These are phyloP conservation scores for Aspergillus jensenii DNA, from an alignment of 2,329 filamentous ascomycete species.

Conservation along the genomic window DNA sequence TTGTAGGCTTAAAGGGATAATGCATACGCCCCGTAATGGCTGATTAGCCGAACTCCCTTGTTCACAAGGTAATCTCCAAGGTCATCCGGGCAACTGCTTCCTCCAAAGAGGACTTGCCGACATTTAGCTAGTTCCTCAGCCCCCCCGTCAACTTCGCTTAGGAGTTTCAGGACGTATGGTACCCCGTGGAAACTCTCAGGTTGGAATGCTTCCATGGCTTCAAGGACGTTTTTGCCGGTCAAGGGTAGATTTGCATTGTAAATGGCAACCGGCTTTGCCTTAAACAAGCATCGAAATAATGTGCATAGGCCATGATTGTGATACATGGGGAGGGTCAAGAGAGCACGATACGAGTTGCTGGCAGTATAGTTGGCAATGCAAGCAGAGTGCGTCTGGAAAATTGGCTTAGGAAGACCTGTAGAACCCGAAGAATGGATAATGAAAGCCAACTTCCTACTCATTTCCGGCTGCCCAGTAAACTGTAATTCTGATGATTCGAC, in stretches of 20 bases:
- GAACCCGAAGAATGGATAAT: constrained; percentile 55
- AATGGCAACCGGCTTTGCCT: constrained; percentile 50
- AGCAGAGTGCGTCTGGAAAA: constrained; percentile 55
- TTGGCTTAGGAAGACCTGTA: constrained; percentile 63
- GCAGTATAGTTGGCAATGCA: constrained; percentile 49
- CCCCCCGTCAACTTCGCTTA: constrained; percentile 59
- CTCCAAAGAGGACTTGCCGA: constrained; percentile 57
- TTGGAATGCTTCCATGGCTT: constrained; percentile 21
- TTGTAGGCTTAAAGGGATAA: not conserved
- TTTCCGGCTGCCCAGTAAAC: constrained; percentile 1
- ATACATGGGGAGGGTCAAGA: constrained; percentile 58
- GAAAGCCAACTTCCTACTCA: constrained; percentile 38
- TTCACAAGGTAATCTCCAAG: constrained; percentile 55
- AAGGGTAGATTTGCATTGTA: constrained; percentile 58
- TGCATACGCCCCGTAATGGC: constrained; percentile 40
- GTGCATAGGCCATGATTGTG: constrained; percentile 60
- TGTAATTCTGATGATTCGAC: constrained; percentile 22
- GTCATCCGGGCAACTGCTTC: constrained; percentile 59
- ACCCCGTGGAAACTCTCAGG: constrained; percentile 54
- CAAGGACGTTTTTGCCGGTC: constrained; percentile 49
- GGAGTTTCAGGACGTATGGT: constrained; percentile 63
- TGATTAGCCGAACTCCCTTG: constrained; percentile 50
- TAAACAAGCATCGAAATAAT: constrained; percentile 53
- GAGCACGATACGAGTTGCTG: constrained; percentile 47
- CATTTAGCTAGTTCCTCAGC: constrained; percentile 46